A percentile compares a stretch with the other conserved stretches of the same genome.
Evolutionary conservation across 2,329 filamentous ascomycete species (phyloP).

Genomic region (Penicillium rolfsii): DNA sequence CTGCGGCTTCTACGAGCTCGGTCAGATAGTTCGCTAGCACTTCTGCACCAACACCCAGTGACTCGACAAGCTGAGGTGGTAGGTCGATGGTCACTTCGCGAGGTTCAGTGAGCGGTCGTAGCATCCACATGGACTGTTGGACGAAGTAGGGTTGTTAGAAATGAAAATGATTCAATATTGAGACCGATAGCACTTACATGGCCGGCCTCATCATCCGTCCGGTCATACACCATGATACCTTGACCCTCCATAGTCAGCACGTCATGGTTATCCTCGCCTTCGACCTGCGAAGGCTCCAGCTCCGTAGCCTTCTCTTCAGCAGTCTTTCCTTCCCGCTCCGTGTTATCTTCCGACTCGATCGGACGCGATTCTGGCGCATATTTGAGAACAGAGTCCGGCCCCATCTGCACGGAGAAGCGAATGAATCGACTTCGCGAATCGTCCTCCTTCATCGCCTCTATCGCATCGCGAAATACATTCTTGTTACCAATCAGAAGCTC

Average conservation of each 20-base stretch:
- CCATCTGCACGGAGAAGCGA: slow-evolving; percentile 74
- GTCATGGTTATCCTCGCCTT: slow-evolving; percentile 49
- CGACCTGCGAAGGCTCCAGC: slow-evolving; percentile 43
- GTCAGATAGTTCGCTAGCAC: slow-evolving; percentile 93
- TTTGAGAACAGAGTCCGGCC: slow-evolving; percentile 68
- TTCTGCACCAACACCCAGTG: slow-evolving; percentile 90
- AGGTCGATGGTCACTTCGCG: slow-evolving; percentile 96
- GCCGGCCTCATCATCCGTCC: slow-evolving; percentile 79
- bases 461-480: slow-evolving; percentile 76
- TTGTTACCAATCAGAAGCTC: slow-evolving; percentile 82
- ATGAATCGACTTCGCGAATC: slow-evolving; percentile 91
- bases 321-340: neutral
- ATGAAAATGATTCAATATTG: neutral
- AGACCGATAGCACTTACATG: slow-evolving; percentile 66
- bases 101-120: slow-evolving; percentile 84
- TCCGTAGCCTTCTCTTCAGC: slow-evolving; percentile 26
- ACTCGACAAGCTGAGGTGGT: slow-evolving; percentile 84
- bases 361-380: slow-evolving; percentile 43
- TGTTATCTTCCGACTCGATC: slow-evolving; percentile 19
- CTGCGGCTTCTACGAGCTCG: slow-evolving; percentile 78
- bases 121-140: slow-evolving; percentile 97
- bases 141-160: slow-evolving; percentile 8
- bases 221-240: slow-evolving; percentile 97
- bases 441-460: slow-evolving; percentile 88
- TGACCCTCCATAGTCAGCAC: slow-evolving; percentile 87